phyloP scores from a whole-genome alignment of 495 filamentous ascomycete genomes.

The Annulohypoxylon moriforme region DNA sequence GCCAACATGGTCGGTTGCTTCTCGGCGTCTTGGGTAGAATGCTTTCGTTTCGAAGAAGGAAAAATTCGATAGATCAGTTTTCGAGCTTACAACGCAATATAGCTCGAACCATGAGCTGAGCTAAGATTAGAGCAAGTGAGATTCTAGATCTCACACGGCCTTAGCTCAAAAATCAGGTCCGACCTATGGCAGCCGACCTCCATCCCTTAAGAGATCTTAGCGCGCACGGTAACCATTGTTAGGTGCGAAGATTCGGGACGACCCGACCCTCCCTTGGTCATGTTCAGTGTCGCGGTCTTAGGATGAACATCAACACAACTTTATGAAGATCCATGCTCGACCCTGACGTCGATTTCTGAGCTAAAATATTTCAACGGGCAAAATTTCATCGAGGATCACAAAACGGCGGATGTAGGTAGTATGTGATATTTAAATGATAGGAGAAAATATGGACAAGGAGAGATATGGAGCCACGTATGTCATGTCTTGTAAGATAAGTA shows the following conservation, averaged over 20 bases:
- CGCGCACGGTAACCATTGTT: not conserved
- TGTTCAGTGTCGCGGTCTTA: not conserved
- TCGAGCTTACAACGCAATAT: not conserved
- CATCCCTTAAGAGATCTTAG: not conserved
- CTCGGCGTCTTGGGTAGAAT: not conserved
- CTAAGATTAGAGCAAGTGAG: slow-evolving; percentile 13
- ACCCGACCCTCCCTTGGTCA: slow-evolving; percentile 12
- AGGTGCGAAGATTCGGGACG: slow-evolving; percentile 12
- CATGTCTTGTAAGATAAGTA: not conserved
- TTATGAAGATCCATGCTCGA: not conserved
- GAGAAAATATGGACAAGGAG: not conserved
- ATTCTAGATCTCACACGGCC: slow-evolving; percentile 15
- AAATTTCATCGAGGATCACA: not conserved
- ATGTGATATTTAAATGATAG: not conserved
- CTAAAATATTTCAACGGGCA: not conserved
- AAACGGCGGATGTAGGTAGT: not conserved
- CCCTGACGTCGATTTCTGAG: not conserved
- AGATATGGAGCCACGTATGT: not conserved
- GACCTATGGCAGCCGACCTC: slow-evolving; percentile 13
- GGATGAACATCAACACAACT: not conserved
- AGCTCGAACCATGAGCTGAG: not conserved
- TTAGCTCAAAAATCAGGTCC: not conserved
- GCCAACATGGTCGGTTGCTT: not conserved
- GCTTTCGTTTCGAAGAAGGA: not conserved
- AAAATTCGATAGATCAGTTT: not conserved